These are phyloP conservation scores for Cicer yamashitae DNA, from an alignment of 306 rosid genomes.

Conservation along the genomic window DNA sequence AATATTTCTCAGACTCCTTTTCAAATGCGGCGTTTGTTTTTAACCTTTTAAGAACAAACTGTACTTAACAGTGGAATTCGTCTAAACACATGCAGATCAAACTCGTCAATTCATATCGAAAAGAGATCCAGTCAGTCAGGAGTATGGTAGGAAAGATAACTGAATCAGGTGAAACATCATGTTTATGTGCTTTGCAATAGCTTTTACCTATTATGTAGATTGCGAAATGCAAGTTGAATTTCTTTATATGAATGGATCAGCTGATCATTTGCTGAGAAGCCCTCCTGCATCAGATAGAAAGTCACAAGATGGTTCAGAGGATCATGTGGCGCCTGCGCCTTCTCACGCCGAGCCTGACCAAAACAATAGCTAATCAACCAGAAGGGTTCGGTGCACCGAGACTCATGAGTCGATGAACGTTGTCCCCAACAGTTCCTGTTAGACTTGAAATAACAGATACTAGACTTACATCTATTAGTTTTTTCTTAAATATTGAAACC, in stretches of 20 bases:
- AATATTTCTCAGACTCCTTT: conserved; percentile 5
- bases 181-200: conserved; percentile 10
- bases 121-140: conserved; percentile 66
- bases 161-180: conserved; percentile 67
- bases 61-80: conserved; percentile 16
- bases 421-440: conserved; percentile 1
- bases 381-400: not conserved
- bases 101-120: conserved; percentile 60
- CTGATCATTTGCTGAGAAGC: conserved; percentile 49
- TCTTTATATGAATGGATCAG: conserved; percentile 38
- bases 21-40: not conserved
- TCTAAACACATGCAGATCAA: conserved; percentile 62
- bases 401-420: conserved; percentile 5
- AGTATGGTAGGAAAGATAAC: conserved; percentile 52
- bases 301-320: conserved; percentile 47
- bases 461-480: not conserved
- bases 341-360: conserved; percentile 53
- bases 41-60: not conserved
- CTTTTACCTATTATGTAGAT: not conserved
- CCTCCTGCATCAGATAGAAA: conserved; percentile 47
- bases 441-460: conserved; percentile 4
- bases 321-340: conserved; percentile 43
- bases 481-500: not conserved
- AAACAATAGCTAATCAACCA: conserved; percentile 39
- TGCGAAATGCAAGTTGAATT: conserved; percentile 25